Evolutionary conservation across 1,284 basidiomycete species (phyloP).

Genomic region (Apiotrichum siamense): DNA sequence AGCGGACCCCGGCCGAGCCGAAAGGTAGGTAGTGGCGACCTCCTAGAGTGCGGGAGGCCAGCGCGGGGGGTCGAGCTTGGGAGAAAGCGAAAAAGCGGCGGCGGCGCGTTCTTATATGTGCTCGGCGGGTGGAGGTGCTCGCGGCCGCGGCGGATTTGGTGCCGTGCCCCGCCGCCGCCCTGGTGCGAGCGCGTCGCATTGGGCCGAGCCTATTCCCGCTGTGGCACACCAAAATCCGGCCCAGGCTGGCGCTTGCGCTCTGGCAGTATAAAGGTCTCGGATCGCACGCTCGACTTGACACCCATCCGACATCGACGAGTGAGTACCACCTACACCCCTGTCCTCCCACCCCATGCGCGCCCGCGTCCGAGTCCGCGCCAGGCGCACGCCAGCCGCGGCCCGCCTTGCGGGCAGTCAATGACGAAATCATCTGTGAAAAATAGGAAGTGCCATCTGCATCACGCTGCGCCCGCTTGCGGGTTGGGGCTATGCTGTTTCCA

Average conservation of each 20-base stretch:
- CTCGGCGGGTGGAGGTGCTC: background rate
- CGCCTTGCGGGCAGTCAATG: constrained; percentile 5
- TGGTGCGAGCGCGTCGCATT: no score
- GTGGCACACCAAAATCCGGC: background rate
- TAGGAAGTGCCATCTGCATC: constrained; percentile 31
- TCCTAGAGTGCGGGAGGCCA: background rate
- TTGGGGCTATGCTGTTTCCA: constrained; percentile 32
- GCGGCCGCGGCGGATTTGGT: no score
- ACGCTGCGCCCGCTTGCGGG: no score
- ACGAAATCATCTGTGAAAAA: constrained; percentile 29
- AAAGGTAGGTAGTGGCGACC: background rate
- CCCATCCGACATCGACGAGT: no score
- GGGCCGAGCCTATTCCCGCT: background rate
- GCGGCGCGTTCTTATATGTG: background rate
- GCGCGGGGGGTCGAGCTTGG: constrained; percentile 4
- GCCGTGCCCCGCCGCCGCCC: no score
- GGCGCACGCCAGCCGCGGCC: background rate
- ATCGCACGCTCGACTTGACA: no score
- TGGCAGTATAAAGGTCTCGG: no score
- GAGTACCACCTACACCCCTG: no score
- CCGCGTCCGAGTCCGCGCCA: no score
- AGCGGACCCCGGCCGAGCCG: constrained; percentile 8
- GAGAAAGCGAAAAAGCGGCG: background rate
- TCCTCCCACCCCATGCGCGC: no score
- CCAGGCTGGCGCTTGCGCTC: no score